phyloP scores from a whole-genome alignment of 345 rosid genomes.

The Rhodomyrtus tomentosa region DNA sequence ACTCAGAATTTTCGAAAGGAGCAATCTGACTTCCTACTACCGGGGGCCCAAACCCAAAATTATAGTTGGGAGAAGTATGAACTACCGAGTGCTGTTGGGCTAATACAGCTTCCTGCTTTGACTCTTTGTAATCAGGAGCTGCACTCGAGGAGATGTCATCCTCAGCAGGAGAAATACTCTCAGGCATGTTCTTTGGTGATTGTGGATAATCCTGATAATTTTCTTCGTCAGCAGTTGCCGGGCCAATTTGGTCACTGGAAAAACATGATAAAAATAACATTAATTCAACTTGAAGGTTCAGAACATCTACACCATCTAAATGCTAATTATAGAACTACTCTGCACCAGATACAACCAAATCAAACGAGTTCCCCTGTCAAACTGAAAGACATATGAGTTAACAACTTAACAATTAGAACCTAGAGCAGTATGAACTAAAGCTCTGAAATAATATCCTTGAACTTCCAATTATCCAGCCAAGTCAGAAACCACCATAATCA shows the following conservation, averaged over 20 bases:
- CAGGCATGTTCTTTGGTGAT: conserved; percentile 35
- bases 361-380: background rate
- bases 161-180: conserved; percentile 40
- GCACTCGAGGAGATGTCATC: conserved; percentile 33
- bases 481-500: background rate
- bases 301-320: background rate
- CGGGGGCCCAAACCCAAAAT: conserved; percentile 53
- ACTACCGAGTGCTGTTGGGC: conserved; percentile 44
- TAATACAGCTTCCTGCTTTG: conserved; percentile 44
- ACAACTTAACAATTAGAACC: background rate
- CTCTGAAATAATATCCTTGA: background rate
- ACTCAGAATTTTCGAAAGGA: conserved; percentile 60
- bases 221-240: conserved; percentile 37
- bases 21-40: conserved; percentile 49
- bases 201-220: conserved; percentile 32
- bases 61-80: conserved; percentile 49
- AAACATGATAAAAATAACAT: conserved; percentile 4
- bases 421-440: background rate
- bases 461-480: background rate
- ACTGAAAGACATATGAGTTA: background rate
- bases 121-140: conserved; percentile 39
- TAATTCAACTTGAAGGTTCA: background rate
- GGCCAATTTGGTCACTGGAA: conserved; percentile 33
- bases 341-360: background rate
- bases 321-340: background rate